These are phyloP conservation scores for Oenanthe sinensis DNA, from an alignment of 129 eudicot genomes.

Conservation along the genomic window DNA sequence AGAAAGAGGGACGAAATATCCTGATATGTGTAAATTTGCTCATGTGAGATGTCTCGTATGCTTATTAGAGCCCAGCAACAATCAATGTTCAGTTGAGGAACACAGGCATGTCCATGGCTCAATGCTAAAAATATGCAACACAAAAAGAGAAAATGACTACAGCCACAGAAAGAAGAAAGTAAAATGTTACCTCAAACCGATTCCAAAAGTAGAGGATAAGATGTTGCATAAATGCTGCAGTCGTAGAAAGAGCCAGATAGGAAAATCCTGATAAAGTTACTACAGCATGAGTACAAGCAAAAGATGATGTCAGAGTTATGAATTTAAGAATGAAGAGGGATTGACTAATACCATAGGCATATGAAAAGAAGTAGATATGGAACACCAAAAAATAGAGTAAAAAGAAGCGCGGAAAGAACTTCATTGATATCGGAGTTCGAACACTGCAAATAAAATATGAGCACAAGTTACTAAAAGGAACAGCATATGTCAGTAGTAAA, in stretches of 20 bases:
- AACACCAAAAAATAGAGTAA: slow-evolving; percentile 87
- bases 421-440: slow-evolving; percentile 97
- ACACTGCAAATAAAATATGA: slow-evolving; percentile 62
- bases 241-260: slow-evolving; percentile 80
- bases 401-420: slow-evolving; percentile 99
- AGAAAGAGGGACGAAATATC: background rate
- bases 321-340: slow-evolving; percentile 5
- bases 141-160: background rate
- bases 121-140: background rate
- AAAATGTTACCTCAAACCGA: slow-evolving; percentile 63
- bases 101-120: background rate
- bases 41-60: background rate
- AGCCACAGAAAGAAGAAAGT: background rate
- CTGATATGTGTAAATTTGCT: background rate
- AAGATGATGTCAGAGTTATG: background rate
- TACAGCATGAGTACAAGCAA: slow-evolving; percentile 12
- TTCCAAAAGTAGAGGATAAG: slow-evolving; percentile 98
- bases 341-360: slow-evolving; percentile 61
- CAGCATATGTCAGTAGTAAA: background rate
- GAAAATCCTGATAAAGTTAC: slow-evolving; percentile 59
- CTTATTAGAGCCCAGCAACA: background rate
- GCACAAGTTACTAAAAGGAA: slow-evolving; percentile 5
- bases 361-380: slow-evolving; percentile 94
- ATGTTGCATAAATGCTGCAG: slow-evolving; percentile 98
- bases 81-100: background rate